Base-by-base conservation (phyloP, 2,329 filamentous ascomycete species). In the Pseudogymnoascus destructans region DNA sequence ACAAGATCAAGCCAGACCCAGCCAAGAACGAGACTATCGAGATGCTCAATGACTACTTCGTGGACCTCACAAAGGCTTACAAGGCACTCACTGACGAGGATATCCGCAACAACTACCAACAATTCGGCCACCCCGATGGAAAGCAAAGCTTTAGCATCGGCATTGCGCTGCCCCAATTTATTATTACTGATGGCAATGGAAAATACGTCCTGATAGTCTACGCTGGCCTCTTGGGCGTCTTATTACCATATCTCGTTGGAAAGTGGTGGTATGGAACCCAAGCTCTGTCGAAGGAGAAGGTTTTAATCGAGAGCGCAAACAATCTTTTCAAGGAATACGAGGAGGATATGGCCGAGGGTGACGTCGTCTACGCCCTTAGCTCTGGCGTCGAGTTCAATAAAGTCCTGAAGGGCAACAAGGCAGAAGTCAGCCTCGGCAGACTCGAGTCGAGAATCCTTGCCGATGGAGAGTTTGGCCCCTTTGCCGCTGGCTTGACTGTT, bases 231-330 rank as follows among this genome's bases (percentile, higher is more conserved):
- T 83, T 98, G 57, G 93, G 92, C 58, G 88, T 97, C 61, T 75
- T 96, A 61, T 77, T 98, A 57, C 93, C 93, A 2, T 98, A 95
- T 71, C 77, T 93, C 54, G 92, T 98, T 59, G 93, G 93, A 54
- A 90, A 87, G 60, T 98, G 93, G 93, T 98, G 93, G 93, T 98
- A 98, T 70, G 93, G 95, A 61, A 95, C 89, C 32, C 92, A 95
- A 72, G 82, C 85, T 66, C 82, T 88, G 72, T 97, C 93, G 35
- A 95, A 92, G 74, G 95, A 98, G 72, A 89, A 89, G 65, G 87
- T 97, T 23, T 78, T 95, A 58, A 86, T 96, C 70, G 89, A 93
- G 69, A 96, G 88, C 72, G 91, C 95, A 65, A 95, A 95, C 71
- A 91, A 89, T 64, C 80, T 98, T 60, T 97, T 98, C 79, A 86